Conservation (phyloP, 2,329 filamentous ascomycete genomes). For the Cladophialophora carrionii region DNA sequence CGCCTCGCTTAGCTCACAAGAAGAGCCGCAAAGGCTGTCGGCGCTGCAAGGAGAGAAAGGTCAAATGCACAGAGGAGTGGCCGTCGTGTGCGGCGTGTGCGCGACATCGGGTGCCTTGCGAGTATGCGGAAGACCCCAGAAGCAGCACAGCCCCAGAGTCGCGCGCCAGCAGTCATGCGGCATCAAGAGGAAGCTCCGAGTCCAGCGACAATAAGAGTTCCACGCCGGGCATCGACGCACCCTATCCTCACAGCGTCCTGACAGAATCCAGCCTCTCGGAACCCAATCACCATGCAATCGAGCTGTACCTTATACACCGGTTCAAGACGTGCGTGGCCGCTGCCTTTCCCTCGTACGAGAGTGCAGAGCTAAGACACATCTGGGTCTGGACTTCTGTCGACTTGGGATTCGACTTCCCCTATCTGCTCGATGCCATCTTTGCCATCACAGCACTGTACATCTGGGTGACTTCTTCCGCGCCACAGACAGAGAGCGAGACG, state of each 20-base stretch:
- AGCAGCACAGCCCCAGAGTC: neutral
- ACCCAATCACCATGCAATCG: slow-evolving; percentile 13
- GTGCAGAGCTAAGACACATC: slow-evolving; percentile 6
- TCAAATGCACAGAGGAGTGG: slow-evolving; percentile 41
- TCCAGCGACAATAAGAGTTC: neutral
- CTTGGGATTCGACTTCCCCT: slow-evolving; percentile 14
- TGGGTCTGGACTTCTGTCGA: slow-evolving; percentile 16
- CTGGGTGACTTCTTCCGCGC: slow-evolving; percentile 6
- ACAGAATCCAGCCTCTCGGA: slow-evolving; percentile 14
- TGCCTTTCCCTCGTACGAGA: slow-evolving; percentile 19
- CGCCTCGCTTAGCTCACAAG: slow-evolving; percentile 13
- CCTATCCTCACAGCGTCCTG: slow-evolving; percentile 11
- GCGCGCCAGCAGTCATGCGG: neutral
- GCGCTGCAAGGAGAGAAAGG: slow-evolving; percentile 29
- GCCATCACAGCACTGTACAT: slow-evolving; percentile 25
- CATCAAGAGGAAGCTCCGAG: slow-evolving; percentile 3
- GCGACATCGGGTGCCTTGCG: neutral
- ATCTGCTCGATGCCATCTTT: slow-evolving; percentile 25
- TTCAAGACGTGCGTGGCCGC: slow-evolving; percentile 21
- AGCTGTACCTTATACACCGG: slow-evolving; percentile 25
- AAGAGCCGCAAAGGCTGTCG: slow-evolving; percentile 29
- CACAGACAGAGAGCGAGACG: neutral
- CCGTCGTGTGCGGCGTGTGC: slow-evolving; percentile 30
- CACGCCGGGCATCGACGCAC: slow-evolving; percentile 12
- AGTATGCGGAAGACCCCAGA: neutral